phyloP scores from a whole-genome alignment of 495 filamentous ascomycete species.

The Hyaloscypha finlandica region DNA sequence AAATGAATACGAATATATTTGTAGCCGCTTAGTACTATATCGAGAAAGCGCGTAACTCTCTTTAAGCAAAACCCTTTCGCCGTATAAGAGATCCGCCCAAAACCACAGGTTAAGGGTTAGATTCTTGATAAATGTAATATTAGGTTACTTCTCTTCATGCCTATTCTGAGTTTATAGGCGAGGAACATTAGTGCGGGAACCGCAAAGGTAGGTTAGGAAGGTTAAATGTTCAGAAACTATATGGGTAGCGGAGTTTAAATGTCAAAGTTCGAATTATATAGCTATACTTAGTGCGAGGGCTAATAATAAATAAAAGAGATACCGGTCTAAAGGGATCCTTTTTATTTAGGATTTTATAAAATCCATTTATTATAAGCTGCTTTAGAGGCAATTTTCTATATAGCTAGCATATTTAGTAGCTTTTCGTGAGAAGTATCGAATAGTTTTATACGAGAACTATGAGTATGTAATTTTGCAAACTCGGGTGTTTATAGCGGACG shows the following conservation, averaged over 20 bases:
- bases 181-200: too few species aligned
- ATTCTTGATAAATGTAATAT: not conserved
- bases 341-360: not conserved
- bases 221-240: too few species aligned
- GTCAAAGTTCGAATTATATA: not conserved
- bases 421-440: conserved; percentile 13
- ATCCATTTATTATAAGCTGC: conserved; percentile 6
- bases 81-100: conserved; percentile 11
- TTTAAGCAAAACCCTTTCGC: conserved; percentile 9
- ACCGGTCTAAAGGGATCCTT: not conserved
- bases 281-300: not conserved
- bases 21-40: conserved; percentile 1
- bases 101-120: not conserved
- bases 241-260: not conserved
- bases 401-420: conserved; percentile 2
- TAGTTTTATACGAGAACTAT: conserved; percentile 11
- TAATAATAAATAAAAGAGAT: not conserved
- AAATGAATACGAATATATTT: conserved; percentile 6
- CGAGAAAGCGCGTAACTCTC: conserved; percentile 4
- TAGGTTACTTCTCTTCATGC: too few species aligned
- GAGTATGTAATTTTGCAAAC: not conserved
- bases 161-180: too few species aligned
- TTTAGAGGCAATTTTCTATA: conserved; percentile 5
- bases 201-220: too few species aligned
- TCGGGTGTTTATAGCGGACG: not conserved